These are phyloP conservation scores for Paramecium sonneborni DNA, from an alignment of 73 alveolate genomes.

Conservation along the genomic window DNA sequence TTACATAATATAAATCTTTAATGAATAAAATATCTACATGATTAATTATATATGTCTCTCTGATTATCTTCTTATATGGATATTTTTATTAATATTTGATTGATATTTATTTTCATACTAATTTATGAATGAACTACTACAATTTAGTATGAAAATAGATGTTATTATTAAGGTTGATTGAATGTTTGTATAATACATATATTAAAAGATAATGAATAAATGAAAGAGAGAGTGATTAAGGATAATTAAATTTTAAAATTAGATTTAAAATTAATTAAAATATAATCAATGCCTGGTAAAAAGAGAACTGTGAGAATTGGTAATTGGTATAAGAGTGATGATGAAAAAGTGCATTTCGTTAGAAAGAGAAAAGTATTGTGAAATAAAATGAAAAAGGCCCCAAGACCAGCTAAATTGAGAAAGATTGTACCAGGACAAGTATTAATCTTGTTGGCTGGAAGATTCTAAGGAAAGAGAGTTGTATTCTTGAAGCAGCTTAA, in stretches of 20 bases:
- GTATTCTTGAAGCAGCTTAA: slow-evolving; percentile 92
- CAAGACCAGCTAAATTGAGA: slow-evolving; percentile 83
- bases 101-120: too few species aligned
- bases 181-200: background rate
- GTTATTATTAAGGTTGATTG: background rate
- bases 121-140: too few species aligned
- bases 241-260: slow-evolving; percentile 43
- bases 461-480: slow-evolving; percentile 96
- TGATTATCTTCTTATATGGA: too few species aligned
- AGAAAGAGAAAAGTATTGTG: slow-evolving; percentile 50
- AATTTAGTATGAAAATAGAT: too few species aligned
- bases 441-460: slow-evolving; percentile 89
- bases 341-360: slow-evolving; percentile 61
- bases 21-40: too few species aligned
- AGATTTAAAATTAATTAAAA: slow-evolving; percentile 52
- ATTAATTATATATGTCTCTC: too few species aligned
- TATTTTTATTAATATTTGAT: too few species aligned
- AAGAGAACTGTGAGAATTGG: slow-evolving; percentile 60
- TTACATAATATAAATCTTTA: too few species aligned
- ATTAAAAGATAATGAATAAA: background rate
- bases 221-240: slow-evolving; percentile 11
- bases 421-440: slow-evolving; percentile 86
- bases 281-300: slow-evolving; percentile 50
- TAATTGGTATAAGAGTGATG: slow-evolving; percentile 69
- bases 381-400: slow-evolving; percentile 59